Conservation (phyloP, 306 rosid species). For the Potentilla sterilis region DNA sequence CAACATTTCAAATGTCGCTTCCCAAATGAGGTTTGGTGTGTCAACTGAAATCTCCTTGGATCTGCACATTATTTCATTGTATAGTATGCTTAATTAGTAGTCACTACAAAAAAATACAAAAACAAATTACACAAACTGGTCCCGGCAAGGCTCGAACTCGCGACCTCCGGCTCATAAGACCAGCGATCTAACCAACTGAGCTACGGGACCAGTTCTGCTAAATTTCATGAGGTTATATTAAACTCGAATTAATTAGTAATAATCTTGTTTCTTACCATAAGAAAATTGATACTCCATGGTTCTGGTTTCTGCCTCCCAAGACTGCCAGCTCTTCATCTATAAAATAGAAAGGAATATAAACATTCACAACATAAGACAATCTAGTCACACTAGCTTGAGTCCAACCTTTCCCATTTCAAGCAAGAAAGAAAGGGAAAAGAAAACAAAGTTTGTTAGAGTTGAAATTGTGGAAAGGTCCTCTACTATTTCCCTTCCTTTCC, state of each 20-base stretch:
- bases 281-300: constrained; percentile 44
- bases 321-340: constrained; percentile 53
- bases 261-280: constrained; percentile 32
- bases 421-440: background rate
- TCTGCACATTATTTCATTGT: constrained; percentile 28
- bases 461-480: background rate
- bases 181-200: constrained; percentile 18
- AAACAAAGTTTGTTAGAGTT: background rate
- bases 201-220: background rate
- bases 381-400: background rate
- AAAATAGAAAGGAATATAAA: background rate
- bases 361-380: background rate
- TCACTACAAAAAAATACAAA: background rate
- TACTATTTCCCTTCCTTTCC: too few relatives aligned
- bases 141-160: constrained; percentile 7
- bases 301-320: constrained; percentile 63
- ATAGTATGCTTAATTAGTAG: background rate
- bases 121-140: background rate
- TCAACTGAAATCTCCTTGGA: constrained; percentile 54
- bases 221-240: background rate
- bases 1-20: constrained; percentile 51
- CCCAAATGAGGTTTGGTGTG: constrained; percentile 61
- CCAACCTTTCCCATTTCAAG: constrained; percentile 11
- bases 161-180: constrained; percentile 25
- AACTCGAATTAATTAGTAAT: background rate